Percentiles rank a stretch among this genome's conserved stretches.
phyloP scores from a whole-genome alignment of 495 filamentous ascomycete species.

The Lasiosphaeria miniovina region DNA sequence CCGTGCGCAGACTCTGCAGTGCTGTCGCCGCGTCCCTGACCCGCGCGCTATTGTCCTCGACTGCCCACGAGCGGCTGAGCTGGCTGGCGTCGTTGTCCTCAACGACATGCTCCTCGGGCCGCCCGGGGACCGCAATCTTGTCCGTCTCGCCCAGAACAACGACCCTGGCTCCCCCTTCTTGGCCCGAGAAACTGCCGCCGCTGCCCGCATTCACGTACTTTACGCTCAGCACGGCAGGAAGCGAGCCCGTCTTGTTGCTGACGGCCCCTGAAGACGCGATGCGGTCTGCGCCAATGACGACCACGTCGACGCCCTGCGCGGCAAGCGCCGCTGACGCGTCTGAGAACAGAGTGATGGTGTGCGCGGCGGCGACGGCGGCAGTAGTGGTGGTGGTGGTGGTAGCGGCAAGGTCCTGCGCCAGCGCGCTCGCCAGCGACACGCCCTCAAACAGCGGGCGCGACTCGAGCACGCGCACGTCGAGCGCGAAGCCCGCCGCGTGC shows the following conservation, averaged over 20 bases:
- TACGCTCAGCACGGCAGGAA: constrained; percentile 53
- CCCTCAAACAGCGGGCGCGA: constrained; percentile 67
- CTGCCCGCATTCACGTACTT: constrained; percentile 32
- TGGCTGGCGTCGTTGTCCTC: constrained; percentile 52
- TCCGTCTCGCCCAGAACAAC: constrained; percentile 57
- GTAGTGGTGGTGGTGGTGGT: neutral
- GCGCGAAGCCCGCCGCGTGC: constrained; percentile 15
- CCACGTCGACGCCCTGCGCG: constrained; percentile 42
- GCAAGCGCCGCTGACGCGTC: constrained; percentile 61
- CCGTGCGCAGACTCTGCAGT: neutral
- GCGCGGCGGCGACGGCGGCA: constrained; percentile 19
- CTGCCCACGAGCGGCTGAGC: constrained; percentile 47
- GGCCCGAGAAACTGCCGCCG: too few species aligned
- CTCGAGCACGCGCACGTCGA: constrained; percentile 61
- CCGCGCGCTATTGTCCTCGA: constrained; percentile 17
- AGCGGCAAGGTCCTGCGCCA: constrained; percentile 36
- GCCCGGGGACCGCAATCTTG: constrained; percentile 53
- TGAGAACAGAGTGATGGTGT: constrained; percentile 50
- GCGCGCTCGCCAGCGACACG: constrained; percentile 48
- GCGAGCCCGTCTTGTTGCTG: constrained; percentile 64
- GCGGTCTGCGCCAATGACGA: constrained; percentile 62
- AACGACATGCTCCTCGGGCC: constrained; percentile 30
- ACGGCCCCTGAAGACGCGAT: constrained; percentile 56
- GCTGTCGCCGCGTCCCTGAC: constrained; percentile 19
- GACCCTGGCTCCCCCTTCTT: constrained; percentile 35